Base-by-base conservation (phyloP, 108 stramenopile genomes). In the Mediolabrus comicus region DNA sequence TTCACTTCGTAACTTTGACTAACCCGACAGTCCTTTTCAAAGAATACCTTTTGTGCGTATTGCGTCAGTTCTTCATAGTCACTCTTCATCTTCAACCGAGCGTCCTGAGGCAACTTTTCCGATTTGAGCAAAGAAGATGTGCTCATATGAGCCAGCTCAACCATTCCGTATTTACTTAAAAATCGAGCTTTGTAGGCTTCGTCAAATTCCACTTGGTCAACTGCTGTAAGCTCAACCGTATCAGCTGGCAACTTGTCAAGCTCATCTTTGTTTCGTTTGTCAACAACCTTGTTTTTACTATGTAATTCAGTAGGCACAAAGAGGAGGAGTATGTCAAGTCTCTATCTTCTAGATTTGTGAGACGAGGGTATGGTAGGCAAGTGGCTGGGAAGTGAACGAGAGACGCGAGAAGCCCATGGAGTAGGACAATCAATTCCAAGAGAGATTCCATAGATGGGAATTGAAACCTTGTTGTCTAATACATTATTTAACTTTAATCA, bases 241-340 rank as follows among this genome's bases (percentile, higher is more conserved):
- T 72, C 28, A 25, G 61, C 60, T 2, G 58, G 61, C 31, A 91
- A 49, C 28, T 56, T 53, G 26, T 39, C 65, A 4, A 89, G 59
- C 53, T 79, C 78, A 52, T 56, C 26, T 27, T 30, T 52, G 56
- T 86, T 88, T 36, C 32, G 53, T 2, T 30, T 19, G 38, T 82
- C 79, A 8, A 88, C 87, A 4, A 76, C 43, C 9, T 34, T 12
- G 67, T 86, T 86, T 27, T 65, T 76, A 11, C 71, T 38, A 55
- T 76, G 78, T 9, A 92, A 62, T 32, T 81, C 84, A 9, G 87
- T 92, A 39, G 85, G 85, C 28, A 71, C 62, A 24, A 87, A 14
- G 91, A 92, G 59, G 78, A 55, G 22, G 79, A 85, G 46, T 81
- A 81, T 35, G 64, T 63, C 22, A 67, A 86, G 16, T 81, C 73